Conservation (phyloP, 2,329 filamentous ascomycete species). For the Cladosporium sp. region DNA sequence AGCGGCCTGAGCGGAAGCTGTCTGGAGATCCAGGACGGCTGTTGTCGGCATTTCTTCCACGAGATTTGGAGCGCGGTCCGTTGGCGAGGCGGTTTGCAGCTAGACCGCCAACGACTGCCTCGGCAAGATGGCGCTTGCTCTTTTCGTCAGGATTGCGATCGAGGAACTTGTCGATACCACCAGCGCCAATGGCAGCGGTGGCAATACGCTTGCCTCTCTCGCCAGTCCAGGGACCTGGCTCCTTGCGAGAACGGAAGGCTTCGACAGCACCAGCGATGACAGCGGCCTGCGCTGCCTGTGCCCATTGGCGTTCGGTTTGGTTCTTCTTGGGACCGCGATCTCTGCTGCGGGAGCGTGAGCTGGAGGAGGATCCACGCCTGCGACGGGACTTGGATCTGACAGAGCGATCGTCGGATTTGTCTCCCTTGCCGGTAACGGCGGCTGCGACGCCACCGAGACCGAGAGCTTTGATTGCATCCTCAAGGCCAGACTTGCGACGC, state of each 20-base stretch:
- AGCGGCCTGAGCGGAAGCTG: constrained; percentile 15
- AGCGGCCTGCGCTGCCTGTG: constrained; percentile 84
- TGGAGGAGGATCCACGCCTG: constrained; percentile 39
- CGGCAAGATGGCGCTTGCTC: constrained; percentile 72
- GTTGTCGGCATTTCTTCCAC: constrained; percentile 46
- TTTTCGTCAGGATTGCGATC: constrained; percentile 66
- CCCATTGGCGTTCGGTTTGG: constrained; percentile 60
- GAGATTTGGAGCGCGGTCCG: constrained; percentile 65
- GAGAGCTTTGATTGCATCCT: constrained; percentile 56
- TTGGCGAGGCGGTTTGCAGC: constrained; percentile 82
- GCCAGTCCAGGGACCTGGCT: constrained; percentile 83
- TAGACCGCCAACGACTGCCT: constrained; percentile 84
- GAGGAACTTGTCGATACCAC: constrained; percentile 74
- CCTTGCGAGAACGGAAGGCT: constrained; percentile 84
- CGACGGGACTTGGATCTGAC: constrained; percentile 41
- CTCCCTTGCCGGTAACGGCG: constrained; percentile 48
- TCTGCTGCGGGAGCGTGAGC: constrained; percentile 48
- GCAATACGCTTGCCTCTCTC: constrained; percentile 88
- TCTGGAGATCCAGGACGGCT: constrained; percentile 36
- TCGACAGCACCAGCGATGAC: constrained; percentile 86
- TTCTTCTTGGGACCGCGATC: constrained; percentile 44
- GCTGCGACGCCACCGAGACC: constrained; percentile 53
- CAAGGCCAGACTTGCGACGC: constrained; percentile 54
- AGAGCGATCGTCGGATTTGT: constrained; percentile 48
- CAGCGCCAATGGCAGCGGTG: constrained; percentile 79